Evolutionary conservation across 306 rosid genomes (phyloP).

Genomic region (Mucuna pruriens): DNA sequence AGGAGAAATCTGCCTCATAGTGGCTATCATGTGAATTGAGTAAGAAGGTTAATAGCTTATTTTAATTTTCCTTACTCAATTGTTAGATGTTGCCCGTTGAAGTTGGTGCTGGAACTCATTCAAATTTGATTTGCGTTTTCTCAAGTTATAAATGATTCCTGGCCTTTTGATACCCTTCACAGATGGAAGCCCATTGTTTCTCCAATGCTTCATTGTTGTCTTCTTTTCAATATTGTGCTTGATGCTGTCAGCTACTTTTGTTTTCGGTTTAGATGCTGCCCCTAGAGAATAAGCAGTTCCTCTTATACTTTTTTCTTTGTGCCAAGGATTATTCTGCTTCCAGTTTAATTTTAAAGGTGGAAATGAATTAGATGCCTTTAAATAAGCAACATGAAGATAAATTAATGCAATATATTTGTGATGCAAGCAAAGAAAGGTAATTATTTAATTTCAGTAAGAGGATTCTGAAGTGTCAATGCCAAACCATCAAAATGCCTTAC

Average conservation of each 20-base stretch:
- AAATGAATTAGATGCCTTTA: background rate
- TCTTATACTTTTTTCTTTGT: background rate
- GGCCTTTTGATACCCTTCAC: background rate
- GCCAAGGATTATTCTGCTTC: slow-evolving; percentile 9
- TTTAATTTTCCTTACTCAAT: background rate
- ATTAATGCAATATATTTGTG: background rate
- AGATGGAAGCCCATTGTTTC: slow-evolving; percentile 2
- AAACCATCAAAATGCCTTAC: background rate
- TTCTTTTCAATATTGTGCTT: slow-evolving; percentile 24
- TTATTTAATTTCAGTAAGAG: background rate
- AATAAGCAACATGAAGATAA: background rate
- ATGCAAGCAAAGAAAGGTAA: slow-evolving; percentile 6
- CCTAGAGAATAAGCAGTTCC: slow-evolving; percentile 6
- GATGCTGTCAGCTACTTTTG: background rate
- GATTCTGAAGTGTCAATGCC: background rate
- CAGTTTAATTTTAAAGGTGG: background rate
- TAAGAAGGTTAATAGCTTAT: background rate
- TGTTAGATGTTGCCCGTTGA: background rate
- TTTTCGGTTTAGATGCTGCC: background rate
- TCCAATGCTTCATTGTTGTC: slow-evolving; percentile 1
- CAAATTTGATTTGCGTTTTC: slow-evolving; percentile 1
- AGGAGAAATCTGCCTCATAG: background rate
- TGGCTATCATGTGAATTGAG: background rate
- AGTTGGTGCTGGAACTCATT: background rate
- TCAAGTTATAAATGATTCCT: background rate